Base-by-base conservation (phyloP, 768 basidiomycete genomes). In the Ramaria rubella region DNA sequence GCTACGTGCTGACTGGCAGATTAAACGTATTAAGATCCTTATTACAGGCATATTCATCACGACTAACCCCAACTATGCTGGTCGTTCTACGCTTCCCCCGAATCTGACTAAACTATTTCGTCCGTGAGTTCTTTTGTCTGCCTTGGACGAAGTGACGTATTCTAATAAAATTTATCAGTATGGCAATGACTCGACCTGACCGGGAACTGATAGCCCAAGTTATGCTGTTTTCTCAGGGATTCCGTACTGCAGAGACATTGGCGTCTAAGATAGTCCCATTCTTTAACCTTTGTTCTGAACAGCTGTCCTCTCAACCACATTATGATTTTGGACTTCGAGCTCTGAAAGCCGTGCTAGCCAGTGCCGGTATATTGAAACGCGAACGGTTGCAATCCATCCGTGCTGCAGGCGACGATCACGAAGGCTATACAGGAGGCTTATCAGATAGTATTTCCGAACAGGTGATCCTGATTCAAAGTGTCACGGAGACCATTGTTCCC, bases 161-260 rank as follows among this genome's bases (percentile, higher is more conserved):
- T 27, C 62, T 64, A 33, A 63, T 23, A 60, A 5, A 38, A 30
- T 49, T 51, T 8, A 49, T 29, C 60, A 95, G 93, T 58, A 97
- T 98, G 90, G 93, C 96, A 33, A 99, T 99, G 96, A 96, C 96
- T 6, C 85, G 92, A 50, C 96, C 96, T 24, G 96, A 98, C 69
- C 86, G 94, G 58, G 95, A 99, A 69, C 85, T 99, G 48, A 99
- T 99, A 65, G 96, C 96, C 3, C 96, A 99, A 73, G 96, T 99
- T 68, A 94, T 98, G 90, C 76, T 99, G 45, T 98, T 98, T 76
- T 98, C 96, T 19, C 96, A 98, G 75, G 96, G 96, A 60, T 99
- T 98, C 83, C 85, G 96, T 36, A 94, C 94, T 12, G 96, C 96
- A 6, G 96, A 99, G 71, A 87, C 84, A 0, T 81, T 99, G n/a